These are phyloP conservation scores for Heliamphora pulchella DNA, from an alignment of 179 eudicot genomes.

Conservation along the genomic window DNA sequence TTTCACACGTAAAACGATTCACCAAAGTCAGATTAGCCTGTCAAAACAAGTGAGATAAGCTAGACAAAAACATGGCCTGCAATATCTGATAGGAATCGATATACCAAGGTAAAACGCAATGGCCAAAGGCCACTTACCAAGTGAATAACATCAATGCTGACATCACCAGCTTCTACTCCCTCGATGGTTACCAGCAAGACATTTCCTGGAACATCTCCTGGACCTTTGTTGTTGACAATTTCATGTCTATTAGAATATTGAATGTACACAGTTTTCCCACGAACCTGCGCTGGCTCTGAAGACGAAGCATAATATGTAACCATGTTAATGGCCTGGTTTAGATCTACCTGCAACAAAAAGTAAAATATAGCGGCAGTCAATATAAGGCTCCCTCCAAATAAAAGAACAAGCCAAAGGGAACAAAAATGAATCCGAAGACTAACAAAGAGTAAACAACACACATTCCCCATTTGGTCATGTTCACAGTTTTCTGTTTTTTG, in stretches of 20 bases:
- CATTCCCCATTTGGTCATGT: too few relatives aligned
- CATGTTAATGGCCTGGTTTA: constrained; percentile 69
- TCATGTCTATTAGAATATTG: constrained; percentile 70
- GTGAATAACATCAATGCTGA: constrained; percentile 68
- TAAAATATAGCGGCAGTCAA: neutral
- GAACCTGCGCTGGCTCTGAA: constrained; percentile 58
- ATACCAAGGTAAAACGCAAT: neutral
- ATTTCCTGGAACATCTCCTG: constrained; percentile 65
- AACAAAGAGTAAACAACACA: too few relatives aligned
- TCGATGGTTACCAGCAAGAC: constrained; percentile 67
- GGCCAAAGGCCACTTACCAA: constrained; percentile 37
- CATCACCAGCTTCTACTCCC: constrained; percentile 64
- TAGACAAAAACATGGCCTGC: neutral
- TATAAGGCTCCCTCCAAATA: neutral
- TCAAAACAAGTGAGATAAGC: constrained; percentile 2
- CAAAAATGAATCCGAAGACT: neutral
- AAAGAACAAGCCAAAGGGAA: neutral
- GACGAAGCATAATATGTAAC: constrained; percentile 63
- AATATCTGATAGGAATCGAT: neutral
- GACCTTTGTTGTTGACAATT: constrained; percentile 58
- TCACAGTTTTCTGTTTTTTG: too few relatives aligned
- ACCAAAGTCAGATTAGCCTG: neutral
- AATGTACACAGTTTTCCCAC: constrained; percentile 62
- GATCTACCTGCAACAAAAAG: constrained; percentile 42
- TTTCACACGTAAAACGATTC: neutral